A percentile compares a stretch with the other conserved stretches of the same genome.
phyloP scores from a whole-genome alignment of 2,329 filamentous ascomycete species.

The Sclerotinia spermophila region DNA sequence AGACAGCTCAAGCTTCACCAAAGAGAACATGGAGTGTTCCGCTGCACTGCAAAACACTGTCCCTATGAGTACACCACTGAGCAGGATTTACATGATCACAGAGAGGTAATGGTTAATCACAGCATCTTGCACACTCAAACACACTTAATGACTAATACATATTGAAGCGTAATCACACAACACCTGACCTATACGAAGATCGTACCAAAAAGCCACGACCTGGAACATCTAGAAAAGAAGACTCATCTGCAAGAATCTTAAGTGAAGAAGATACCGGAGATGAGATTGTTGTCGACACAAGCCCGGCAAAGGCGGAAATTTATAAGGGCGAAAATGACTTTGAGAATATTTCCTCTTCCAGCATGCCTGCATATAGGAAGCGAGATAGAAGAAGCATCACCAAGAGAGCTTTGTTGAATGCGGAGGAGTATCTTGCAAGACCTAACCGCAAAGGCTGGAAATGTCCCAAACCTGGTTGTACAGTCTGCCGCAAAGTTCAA shows the following conservation, averaged over 20 bases:
- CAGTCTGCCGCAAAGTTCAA: not conserved
- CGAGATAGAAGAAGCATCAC: not conserved
- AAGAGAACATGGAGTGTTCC: not conserved
- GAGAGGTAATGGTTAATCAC: not conserved
- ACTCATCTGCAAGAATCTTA: not conserved
- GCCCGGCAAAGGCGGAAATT: not conserved
- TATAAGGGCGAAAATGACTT: not conserved
- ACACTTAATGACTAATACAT: not conserved
- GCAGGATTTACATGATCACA: not conserved
- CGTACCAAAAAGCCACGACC: not conserved
- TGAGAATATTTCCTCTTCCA: not conserved
- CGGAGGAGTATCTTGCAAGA: not conserved
- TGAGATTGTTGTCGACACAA: not conserved
- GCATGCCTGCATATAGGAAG: not conserved
- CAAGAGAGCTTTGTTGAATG: not conserved
- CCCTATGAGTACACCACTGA: not conserved
- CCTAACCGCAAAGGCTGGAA: not conserved
- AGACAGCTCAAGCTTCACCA: not conserved
- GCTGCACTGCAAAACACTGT: not conserved
- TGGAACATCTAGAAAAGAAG: not conserved
- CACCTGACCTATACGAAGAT: not conserved
- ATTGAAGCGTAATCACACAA: not conserved
- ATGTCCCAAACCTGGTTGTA: not conserved
- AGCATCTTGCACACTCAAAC: not conserved
- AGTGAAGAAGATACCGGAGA: not conserved